Base-by-base conservation (phyloP, 805 yeast species). In the Candida railenensis region DNA sequence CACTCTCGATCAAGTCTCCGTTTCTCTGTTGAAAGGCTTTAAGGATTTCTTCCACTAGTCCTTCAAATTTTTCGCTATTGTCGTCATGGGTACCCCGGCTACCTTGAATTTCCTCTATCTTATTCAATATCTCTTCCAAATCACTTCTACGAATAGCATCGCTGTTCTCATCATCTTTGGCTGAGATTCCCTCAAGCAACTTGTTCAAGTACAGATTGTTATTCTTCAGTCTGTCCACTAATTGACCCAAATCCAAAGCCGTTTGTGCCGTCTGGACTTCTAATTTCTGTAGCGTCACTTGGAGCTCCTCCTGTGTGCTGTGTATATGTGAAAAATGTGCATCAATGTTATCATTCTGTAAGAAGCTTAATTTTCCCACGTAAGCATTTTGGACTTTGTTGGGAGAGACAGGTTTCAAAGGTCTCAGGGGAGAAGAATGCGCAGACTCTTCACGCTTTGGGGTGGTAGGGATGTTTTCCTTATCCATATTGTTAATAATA, bases 191-290 rank as follows among this genome's bases (percentile, higher is more conserved):
- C 20, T 61, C 58, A 12, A 71, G 59, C 36, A 71, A 56, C 48
- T 59, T 62, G 46, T 62, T 68, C 57, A 71, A 63, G 47, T 66
- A 52, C 45, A 61, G 65, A 50, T 71, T 69, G 50, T 71, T 71
- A 51, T 66, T 69, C 53, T 66, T 70, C 66, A 66, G 71, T 25
- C 75, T 53, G 36, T 68, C 73, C 20, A 57, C 59, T 40, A 71
- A 57, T 48, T 70, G 71, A 3, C 55, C 66, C 45, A 71, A 51
- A 49, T 70, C 76, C 1, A 61, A 54, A 28, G 57, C 58, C 4
- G 70, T 65, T 48, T 71, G 76, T 34, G 62, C 62, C 2, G 71
- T 60, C 39, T 61, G 65, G 1, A 56, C 52, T 50, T 69, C 74
- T 14, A 71, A 51, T 21, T 54, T 52, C 40, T 55, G 50, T 42